Evolutionary conservation across 2,329 filamentous ascomycete genomes (phyloP).

Genomic region (Penicillium sp.): DNA sequence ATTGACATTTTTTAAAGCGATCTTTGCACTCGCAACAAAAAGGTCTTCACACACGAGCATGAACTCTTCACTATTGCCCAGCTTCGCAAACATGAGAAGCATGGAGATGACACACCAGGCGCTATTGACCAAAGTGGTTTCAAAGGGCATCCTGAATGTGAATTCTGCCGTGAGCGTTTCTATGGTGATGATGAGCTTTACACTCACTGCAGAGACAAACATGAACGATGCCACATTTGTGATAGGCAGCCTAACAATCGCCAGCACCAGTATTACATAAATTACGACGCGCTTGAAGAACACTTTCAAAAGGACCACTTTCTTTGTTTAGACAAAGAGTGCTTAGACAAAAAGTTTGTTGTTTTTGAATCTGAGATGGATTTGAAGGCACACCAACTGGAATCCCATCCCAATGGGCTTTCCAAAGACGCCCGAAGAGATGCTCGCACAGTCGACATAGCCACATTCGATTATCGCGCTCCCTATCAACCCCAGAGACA

Average conservation of each 20-base stretch:
- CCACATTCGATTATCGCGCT: conserved; percentile 73
- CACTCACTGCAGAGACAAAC: conserved; percentile 85
- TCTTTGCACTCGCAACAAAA: conserved; percentile 89
- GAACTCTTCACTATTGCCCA: conserved; percentile 80
- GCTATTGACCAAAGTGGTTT: conserved; percentile 91
- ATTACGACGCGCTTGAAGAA: conserved; percentile 80
- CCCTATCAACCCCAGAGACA: conserved; percentile 61
- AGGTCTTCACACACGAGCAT: conserved; percentile 97
- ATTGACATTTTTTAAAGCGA: conserved; percentile 50
- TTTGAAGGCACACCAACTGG: conserved; percentile 86
- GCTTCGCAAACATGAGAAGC: conserved; percentile 80
- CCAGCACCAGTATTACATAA: conserved; percentile 82
- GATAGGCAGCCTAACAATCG: conserved; percentile 62
- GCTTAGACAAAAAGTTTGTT: conserved; percentile 94
- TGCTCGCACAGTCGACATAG: conserved; percentile 79
- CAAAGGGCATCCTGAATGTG: conserved; percentile 90
- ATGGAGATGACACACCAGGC: conserved; percentile 86
- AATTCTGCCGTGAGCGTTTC: conserved; percentile 86
- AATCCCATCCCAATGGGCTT: conserved; percentile 71
- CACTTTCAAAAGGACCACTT: conserved; percentile 89
- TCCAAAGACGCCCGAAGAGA: conserved; percentile 82
- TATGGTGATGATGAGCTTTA: conserved; percentile 96
- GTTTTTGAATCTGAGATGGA: conserved; percentile 96
- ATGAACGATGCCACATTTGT: conserved; percentile 93
- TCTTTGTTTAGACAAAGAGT: conserved; percentile 78